phyloP scores from a whole-genome alignment of 768 basidiomycete species.

The Dacryopinax spathularia region DNA sequence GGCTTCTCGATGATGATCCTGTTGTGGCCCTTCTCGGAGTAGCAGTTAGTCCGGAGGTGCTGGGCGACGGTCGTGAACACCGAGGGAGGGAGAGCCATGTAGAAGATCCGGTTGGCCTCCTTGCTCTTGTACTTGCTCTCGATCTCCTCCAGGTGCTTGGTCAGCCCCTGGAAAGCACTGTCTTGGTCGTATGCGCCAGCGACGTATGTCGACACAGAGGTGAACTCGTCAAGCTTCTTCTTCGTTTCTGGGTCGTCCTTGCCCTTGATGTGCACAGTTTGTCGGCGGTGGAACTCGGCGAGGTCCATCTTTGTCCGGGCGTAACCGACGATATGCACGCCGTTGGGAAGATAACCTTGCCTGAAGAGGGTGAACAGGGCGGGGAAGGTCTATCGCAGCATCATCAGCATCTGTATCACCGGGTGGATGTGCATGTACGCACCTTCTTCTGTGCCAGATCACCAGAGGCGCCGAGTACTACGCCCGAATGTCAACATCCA shows the following conservation, averaged over 20 bases:
- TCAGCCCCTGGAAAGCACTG: constrained; percentile 61
- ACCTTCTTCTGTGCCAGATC: constrained; percentile 99
- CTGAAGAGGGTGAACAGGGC: constrained; percentile 83
- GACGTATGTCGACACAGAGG: constrained; percentile 62
- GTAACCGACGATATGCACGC: constrained; percentile 86
- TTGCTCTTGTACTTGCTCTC: constrained; percentile 54
- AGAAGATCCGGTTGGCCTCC: constrained; percentile 71
- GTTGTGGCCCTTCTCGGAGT: constrained; percentile 57
- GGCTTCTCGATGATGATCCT: constrained; percentile 97
- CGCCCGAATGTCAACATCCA: constrained; percentile 10
- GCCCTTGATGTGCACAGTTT: constrained; percentile 73
- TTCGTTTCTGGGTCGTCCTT: constrained; percentile 46
- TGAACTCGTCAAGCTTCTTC: constrained; percentile 68
- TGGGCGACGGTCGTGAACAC: constrained; percentile 85
- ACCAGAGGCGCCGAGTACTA: constrained; percentile 90
- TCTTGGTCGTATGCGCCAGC: constrained; percentile 80
- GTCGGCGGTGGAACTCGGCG: constrained; percentile 71
- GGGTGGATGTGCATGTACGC: constrained; percentile 6
- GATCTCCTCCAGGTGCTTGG: constrained; percentile 59
- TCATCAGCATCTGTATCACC: not conserved
- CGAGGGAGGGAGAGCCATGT: constrained; percentile 92
- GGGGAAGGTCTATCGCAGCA: constrained; percentile 68
- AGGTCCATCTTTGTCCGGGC: constrained; percentile 89
- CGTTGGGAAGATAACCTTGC: constrained; percentile 64
- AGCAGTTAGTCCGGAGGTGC: constrained; percentile 70